Evolutionary conservation across 225 moss, liverwort and hornwort species (phyloP).

Genomic region (Ulota crispa): DNA sequence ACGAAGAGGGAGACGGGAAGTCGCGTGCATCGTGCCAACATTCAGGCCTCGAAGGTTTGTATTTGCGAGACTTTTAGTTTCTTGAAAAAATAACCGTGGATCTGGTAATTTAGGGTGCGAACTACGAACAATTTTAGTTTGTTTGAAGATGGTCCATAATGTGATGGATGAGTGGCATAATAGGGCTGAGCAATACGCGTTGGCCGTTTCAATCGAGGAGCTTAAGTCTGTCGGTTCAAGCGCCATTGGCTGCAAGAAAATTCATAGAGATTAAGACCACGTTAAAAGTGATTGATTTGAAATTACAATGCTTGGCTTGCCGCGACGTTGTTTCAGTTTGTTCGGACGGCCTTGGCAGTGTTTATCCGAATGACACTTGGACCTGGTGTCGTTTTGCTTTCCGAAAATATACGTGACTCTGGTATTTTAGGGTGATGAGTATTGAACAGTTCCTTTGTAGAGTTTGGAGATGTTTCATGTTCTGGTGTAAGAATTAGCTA

Average conservation of each 20-base stretch:
- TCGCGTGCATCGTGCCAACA: slow-evolving; percentile 76
- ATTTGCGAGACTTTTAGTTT: neutral
- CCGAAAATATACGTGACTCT: neutral
- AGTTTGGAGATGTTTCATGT: neutral
- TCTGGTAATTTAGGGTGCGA: neutral
- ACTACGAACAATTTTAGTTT: neutral
- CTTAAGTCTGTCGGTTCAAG: neutral
- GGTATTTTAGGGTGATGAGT: neutral
- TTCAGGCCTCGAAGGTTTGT: slow-evolving; percentile 78
- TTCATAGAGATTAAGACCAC: neutral
- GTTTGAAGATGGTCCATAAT: neutral
- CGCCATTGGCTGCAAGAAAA: neutral
- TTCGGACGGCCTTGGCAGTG: slow-evolving; percentile 53
- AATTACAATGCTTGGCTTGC: neutral
- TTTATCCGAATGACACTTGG: slow-evolving; percentile 64
- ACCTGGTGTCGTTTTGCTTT: slow-evolving; percentile 28
- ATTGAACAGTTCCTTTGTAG: neutral
- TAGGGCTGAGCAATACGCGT: neutral
- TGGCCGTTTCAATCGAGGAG: neutral
- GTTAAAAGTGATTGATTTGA: neutral
- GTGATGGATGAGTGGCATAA: neutral
- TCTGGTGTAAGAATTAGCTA: neutral
- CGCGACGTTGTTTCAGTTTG: neutral
- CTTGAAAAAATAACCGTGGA: neutral
- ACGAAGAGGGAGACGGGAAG: slow-evolving; percentile 88